Evolutionary conservation across 202 grass and related monocot species (phyloP).

Genomic region (Digitaria exilis): DNA sequence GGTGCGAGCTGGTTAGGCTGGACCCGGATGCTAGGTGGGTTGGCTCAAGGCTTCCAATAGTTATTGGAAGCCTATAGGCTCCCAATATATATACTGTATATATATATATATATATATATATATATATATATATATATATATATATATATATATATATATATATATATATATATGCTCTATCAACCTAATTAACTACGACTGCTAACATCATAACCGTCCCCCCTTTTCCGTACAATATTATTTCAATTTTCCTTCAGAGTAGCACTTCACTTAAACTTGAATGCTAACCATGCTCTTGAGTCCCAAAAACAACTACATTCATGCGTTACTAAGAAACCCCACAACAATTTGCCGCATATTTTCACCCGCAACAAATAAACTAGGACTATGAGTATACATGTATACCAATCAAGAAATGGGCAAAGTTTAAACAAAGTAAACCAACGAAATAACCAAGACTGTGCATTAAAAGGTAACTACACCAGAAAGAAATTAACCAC

Average conservation of each 20-base stretch:
- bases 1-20: no score
- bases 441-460: slow-evolving; percentile 7
- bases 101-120: no score
- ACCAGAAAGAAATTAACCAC: not conserved
- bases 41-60: no score
- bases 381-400: not conserved
- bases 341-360: not conserved
- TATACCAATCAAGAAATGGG: slow-evolving; percentile 4
- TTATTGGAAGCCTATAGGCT: no score
- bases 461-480: slow-evolving; percentile 6
- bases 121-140: no score
- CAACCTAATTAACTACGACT: no score
- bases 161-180: no score
- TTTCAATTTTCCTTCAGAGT: not conserved
- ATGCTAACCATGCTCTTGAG: not conserved
- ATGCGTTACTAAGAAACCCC: not conserved
- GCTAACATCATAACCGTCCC: no score
- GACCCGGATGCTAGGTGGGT: no score
- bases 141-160: no score
- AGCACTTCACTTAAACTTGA: not conserved
- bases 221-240: not conserved
- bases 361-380: not conserved
- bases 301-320: not conserved
- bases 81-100: no score
- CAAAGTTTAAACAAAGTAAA: not conserved